Conservation (phyloP, 257 asterid species). For the Plantago major region DNA sequence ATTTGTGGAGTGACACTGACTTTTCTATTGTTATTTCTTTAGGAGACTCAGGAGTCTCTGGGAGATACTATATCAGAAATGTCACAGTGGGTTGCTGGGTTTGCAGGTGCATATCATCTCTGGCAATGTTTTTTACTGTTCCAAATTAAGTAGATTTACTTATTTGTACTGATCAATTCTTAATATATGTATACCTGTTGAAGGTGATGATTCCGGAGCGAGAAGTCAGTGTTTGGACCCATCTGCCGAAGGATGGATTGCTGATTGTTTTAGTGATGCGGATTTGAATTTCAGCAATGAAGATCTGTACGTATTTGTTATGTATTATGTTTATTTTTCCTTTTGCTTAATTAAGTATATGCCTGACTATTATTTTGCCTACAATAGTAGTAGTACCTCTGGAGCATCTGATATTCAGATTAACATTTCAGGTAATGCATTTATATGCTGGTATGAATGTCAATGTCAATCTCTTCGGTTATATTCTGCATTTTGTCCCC, state of each 20-base stretch:
- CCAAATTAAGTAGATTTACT: background rate
- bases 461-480: background rate
- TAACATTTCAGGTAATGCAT: slow-evolving; percentile 44
- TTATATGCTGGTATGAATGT: background rate
- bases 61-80: slow-evolving; percentile 52
- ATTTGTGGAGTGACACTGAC: slow-evolving; percentile 5
- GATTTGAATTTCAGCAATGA: slow-evolving; percentile 34
- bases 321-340: background rate
- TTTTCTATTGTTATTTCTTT: slow-evolving; percentile 16
- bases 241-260: slow-evolving; percentile 79
- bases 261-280: slow-evolving; percentile 59
- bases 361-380: slow-evolving; percentile 19
- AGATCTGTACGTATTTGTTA: slow-evolving; percentile 44
- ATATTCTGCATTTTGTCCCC: background rate
- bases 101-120: slow-evolving; percentile 37
- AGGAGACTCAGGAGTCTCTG: slow-evolving; percentile 57
- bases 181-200: background rate
- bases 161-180: background rate
- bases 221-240: slow-evolving; percentile 55
- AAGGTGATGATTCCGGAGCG: slow-evolving; percentile 29
- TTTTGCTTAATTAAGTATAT: background rate
- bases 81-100: slow-evolving; percentile 66
- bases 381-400: slow-evolving; percentile 42
- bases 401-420: slow-evolving; percentile 53
- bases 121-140: background rate